These are phyloP conservation scores for Pythium aquatile DNA, from an alignment of 352 stramenopile genomes.

Conservation along the genomic window DNA sequence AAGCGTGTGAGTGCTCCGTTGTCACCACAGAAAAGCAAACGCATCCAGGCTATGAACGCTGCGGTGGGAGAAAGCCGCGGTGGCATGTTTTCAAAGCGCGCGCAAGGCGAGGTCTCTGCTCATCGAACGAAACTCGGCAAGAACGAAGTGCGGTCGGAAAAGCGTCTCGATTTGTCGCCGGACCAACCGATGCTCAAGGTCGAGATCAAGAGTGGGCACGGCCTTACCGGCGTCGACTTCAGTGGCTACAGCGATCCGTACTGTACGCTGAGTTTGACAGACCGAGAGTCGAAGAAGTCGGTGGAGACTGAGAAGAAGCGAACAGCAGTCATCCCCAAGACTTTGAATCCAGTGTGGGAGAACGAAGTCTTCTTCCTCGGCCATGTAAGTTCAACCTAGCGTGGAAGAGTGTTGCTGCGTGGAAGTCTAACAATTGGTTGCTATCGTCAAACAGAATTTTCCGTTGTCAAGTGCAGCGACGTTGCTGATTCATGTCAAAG, in stretches of 20 bases:
- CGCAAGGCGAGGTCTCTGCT: slow-evolving; percentile 54
- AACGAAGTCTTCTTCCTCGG: slow-evolving; percentile 65
- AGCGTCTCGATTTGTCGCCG: slow-evolving; percentile 26
- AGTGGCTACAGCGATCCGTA: slow-evolving; percentile 77
- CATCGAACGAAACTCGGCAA: slow-evolving; percentile 49
- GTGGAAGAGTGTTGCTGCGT: background rate
- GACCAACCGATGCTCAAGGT: slow-evolving; percentile 48
- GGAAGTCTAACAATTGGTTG: background rate
- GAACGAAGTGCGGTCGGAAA: slow-evolving; percentile 63
- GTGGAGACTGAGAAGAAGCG: slow-evolving; percentile 71
- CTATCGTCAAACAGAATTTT: slow-evolving; percentile 35
- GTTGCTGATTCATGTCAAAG: slow-evolving; percentile 70
- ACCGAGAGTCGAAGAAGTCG: slow-evolving; percentile 41
- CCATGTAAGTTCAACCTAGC: slow-evolving; percentile 36
- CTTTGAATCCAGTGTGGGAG: slow-evolving; percentile 67
- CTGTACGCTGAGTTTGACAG: slow-evolving; percentile 60
- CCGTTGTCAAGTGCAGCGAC: slow-evolving; percentile 39
- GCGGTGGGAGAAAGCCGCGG: slow-evolving; percentile 41
- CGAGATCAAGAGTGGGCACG: slow-evolving; percentile 59
- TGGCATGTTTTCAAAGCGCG: slow-evolving; percentile 46
- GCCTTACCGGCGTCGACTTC: slow-evolving; percentile 50
- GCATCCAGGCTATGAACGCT: slow-evolving; percentile 33
- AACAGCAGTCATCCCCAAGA: slow-evolving; percentile 63
- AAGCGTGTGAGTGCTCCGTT: slow-evolving; percentile 45
- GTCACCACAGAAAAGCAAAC: slow-evolving; percentile 50